Conservation (phyloP, 306 rosid species). For the Rubus idaeus region DNA sequence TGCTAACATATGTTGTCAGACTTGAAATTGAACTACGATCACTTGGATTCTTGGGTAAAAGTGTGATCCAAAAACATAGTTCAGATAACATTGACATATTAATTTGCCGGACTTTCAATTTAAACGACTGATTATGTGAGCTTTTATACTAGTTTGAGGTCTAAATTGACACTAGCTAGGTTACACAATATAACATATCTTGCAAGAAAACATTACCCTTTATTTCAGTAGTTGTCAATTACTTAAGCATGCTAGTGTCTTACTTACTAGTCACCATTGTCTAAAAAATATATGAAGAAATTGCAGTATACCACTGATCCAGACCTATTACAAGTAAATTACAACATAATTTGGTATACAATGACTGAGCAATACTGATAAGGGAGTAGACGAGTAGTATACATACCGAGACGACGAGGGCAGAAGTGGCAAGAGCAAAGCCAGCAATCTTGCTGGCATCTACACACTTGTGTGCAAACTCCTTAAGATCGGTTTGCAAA, state of each 20-base stretch:
- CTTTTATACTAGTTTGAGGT: background rate
- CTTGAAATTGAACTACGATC: background rate
- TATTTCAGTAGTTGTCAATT: background rate
- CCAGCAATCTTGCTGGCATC: slow-evolving; percentile 93
- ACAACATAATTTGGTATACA: background rate
- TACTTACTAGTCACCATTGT: background rate
- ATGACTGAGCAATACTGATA: no score
- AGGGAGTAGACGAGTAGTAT: background rate
- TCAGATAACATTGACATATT: background rate
- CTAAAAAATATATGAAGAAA: background rate
- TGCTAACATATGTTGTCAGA: background rate
- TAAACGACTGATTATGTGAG: background rate
- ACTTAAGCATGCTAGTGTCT: background rate
- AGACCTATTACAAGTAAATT: no score
- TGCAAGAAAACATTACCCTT: no score
- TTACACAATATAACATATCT: background rate
- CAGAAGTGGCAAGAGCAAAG: slow-evolving; percentile 95
- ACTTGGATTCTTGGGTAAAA: background rate
- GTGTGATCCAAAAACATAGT: background rate
- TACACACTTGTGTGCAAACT: slow-evolving; percentile 60
- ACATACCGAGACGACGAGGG: slow-evolving; percentile 91
- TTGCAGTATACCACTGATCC: background rate
- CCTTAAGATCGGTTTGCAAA: slow-evolving; percentile 55
- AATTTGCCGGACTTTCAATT: background rate
- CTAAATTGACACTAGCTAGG: background rate